Percentiles rank a stretch among this genome's conserved stretches.
These are phyloP conservation scores for Cruciata laevipes DNA, from an alignment of 257 asterid genomes.

Conservation along the genomic window DNA sequence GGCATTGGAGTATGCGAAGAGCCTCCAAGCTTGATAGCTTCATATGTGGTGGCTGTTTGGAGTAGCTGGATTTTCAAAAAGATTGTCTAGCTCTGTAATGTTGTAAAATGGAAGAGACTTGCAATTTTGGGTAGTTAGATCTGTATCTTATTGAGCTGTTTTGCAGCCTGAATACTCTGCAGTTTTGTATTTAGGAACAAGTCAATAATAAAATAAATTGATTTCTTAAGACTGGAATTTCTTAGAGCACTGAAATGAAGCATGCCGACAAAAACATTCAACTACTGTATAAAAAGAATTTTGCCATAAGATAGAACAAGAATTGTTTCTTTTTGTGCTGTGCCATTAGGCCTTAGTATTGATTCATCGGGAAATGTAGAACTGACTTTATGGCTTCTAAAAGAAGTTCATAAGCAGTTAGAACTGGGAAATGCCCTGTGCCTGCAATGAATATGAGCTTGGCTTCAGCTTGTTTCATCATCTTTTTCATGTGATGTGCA, in stretches of 20 bases:
- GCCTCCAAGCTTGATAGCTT: constrained; percentile 40
- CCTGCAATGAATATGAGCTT: not conserved
- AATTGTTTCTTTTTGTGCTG: too few relatives aligned
- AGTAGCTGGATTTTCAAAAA: not conserved
- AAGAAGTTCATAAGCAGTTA: not conserved
- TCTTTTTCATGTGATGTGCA: constrained; percentile 7
- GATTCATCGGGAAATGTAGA: not conserved
- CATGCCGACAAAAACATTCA: too few relatives aligned
- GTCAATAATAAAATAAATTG: too few relatives aligned
- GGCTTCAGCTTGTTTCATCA: not conserved
- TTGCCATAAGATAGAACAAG: too few relatives aligned
- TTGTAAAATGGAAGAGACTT: not conserved
- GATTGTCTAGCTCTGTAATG: not conserved
- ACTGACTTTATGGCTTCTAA: not conserved
- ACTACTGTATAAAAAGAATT: too few relatives aligned
- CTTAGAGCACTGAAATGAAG: too few relatives aligned
- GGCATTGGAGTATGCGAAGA: constrained; percentile 78
- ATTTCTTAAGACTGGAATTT: too few relatives aligned
- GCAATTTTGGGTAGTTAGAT: not conserved
- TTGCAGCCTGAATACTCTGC: too few relatives aligned
- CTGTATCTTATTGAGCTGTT: too few relatives aligned
- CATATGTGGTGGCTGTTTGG: too few relatives aligned
- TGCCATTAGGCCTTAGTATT: too few relatives aligned
- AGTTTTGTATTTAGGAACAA: too few relatives aligned
- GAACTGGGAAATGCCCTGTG: constrained; percentile 16